Evolutionary conservation across 768 basidiomycete genomes (phyloP), one percentile per base, ranked within the genome.

Genomic region (Lyophyllum shimeji): DNA sequence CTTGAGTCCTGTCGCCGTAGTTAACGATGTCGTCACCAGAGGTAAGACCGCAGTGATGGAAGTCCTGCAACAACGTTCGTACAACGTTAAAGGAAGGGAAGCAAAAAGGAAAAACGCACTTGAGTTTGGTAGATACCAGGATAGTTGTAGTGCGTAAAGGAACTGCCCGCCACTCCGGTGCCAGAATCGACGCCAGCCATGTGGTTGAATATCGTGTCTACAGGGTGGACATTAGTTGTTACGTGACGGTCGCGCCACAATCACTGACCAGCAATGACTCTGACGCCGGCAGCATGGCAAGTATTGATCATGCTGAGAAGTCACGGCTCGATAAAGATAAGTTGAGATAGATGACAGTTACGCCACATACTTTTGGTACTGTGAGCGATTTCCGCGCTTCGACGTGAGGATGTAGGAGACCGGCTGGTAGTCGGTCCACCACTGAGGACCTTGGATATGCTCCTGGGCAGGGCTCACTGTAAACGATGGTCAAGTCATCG

Each of bases 341-440:
- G 18, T 44, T 20, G 39, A 29, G 13, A 20, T 72, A 25, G 65
- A 61, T 27, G 57, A 27, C 13, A 48, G 9, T 5, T 29, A 9
- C 5, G 6, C n/a, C n/a, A n/a, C n/a, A n/a, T 44, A 74, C 73
- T 58, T 72, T 55, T 72, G 65, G 65, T 75, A 87, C 56, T 87
- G 83, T 2, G 66, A 55, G 13, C 83, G 76, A 59, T 82, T 74
- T 4, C 87, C 87, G 0, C 84, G 82, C 66, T 88, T 89, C 0
- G 85, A 86, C 1, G 77, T 84, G 46, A 88, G 65, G 9, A 52
- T 85, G 64, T 88, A 87, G 1, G 85, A 87, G 0, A 86, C 85
- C 3, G 83, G 81, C 70, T 79, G 87, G 62, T 89, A 88, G 64
- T 87, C 86, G 0, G 86, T 88, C 86, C 86, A 89, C 87, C 87